Evolutionary conservation across 2,329 filamentous ascomycete species (phyloP).

Genomic region (Trichoderma sp.): DNA sequence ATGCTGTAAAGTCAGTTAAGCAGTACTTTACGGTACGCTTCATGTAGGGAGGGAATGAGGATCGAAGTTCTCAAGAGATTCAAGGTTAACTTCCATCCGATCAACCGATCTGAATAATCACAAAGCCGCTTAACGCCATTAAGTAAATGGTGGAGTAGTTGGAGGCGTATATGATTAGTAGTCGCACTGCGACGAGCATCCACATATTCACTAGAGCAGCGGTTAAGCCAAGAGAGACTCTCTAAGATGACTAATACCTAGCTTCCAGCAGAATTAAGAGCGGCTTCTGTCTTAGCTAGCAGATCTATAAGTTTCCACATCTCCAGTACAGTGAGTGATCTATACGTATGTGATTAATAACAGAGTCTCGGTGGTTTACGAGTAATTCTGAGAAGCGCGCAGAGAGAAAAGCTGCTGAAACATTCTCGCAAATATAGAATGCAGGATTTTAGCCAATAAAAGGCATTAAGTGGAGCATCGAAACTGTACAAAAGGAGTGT

Average conservation of each 20-base stretch:
- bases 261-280: neutral
- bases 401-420: neutral
- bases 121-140: conserved; percentile 1
- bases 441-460: neutral
- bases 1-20: neutral
- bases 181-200: too few relatives aligned
- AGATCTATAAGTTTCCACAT: too few relatives aligned
- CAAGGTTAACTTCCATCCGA: neutral
- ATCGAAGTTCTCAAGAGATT: neutral
- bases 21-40: neutral
- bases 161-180: neutral
- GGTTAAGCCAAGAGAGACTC: too few relatives aligned
- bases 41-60: neutral
- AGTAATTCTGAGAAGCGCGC: neutral
- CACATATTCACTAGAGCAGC: neutral
- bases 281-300: neutral
- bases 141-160: neutral
- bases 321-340: too few relatives aligned
- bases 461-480: too few relatives aligned
- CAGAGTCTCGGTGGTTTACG: neutral
- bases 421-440: neutral
- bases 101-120: neutral
- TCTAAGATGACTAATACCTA: neutral
- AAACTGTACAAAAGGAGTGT: too few relatives aligned
- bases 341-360: too few relatives aligned